Conservation (phyloP, 768 basidiomycete genomes). For the Guyanaporus albipodus region DNA sequence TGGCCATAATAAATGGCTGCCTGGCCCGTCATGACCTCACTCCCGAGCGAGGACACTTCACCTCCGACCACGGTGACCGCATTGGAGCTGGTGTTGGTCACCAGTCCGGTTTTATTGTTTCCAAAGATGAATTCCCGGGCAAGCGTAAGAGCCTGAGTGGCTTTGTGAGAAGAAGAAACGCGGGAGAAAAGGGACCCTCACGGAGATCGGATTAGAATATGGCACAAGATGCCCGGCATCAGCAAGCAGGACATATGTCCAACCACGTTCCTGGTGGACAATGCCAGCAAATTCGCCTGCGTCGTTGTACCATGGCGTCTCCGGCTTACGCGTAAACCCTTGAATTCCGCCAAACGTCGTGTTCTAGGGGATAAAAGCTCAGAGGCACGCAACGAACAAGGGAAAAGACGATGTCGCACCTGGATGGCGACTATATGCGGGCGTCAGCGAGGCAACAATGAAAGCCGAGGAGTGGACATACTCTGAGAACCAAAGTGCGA, state of each 20-base stretch:
- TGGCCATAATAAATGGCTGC: constrained; percentile 50
- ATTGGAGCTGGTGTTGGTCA: constrained; percentile 33
- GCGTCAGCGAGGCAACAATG: not conserved
- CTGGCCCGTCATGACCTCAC: constrained; percentile 48
- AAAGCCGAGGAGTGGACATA: constrained; percentile 23
- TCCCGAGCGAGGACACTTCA: constrained; percentile 42
- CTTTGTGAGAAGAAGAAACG: not conserved
- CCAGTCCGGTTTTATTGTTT: constrained; percentile 53
- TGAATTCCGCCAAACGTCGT: constrained; percentile 78
- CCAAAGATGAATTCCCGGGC: constrained; percentile 68
- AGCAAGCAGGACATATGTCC: constrained; percentile 40
- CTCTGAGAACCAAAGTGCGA: constrained; percentile 61
- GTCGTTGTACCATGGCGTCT: constrained; percentile 64
- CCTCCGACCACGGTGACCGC: constrained; percentile 42
- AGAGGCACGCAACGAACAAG: not conserved
- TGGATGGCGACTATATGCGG: constrained; percentile 48
- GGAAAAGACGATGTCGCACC: constrained; percentile 25
- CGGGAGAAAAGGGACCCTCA: constrained; percentile 31
- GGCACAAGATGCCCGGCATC: constrained; percentile 39
- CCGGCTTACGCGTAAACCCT: constrained; percentile 65
- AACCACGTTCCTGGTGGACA: constrained; percentile 68
- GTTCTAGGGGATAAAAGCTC: constrained; percentile 41
- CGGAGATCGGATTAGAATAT: constrained; percentile 35
- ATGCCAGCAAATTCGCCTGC: constrained; percentile 56
- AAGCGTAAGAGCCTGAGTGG: constrained; percentile 52